Evolutionary conservation across 176 grass and related monocot genomes (phyloP), one percentile per base, ranked within the genome.

Genomic region (Triticum turgidum): DNA sequence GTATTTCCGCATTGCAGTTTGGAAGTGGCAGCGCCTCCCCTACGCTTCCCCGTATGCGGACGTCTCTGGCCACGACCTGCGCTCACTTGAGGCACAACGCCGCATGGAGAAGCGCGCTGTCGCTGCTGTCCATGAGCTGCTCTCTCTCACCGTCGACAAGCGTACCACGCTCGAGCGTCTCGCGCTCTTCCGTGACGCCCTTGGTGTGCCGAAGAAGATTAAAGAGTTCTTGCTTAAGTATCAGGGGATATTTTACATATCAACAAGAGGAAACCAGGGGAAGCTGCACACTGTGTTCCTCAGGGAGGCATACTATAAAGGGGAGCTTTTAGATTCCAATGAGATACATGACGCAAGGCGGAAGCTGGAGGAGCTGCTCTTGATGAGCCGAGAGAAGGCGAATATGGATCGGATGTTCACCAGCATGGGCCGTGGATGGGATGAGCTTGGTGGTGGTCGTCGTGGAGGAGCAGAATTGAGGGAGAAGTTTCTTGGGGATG

Each of bases 221-320:
- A 96, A 96, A 67, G 96, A 91, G 82, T 98, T 98, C 79, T 81
- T 98, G 75, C 89, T 94, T 5, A 91, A 94, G 58, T 91, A 98
- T 35, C 92, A 98, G 76, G 94, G 97, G 21, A 92, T 98, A 67
- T 98, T 98, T 69, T 96, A 98, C 74, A 87, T 98, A 65, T 98
- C 93, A 2, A 96, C 96, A 0, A 91, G 93, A 41, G 96, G 96
- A 18, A 94, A 98, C 47, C 88, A 91, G 59, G 90, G 96, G 58
- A 91, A 98, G 79, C 91, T 96, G 35, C 96, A 98, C 73, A 96
- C 93, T 0, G 90, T 94, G 38, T 98, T 96, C 88, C 89, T 98
- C 58, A 75, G 93, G 78, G 96, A 98, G 77, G 90, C 88, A 0
- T 98, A 96, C 74, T 66, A 64, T 54, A 98, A 92, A 81, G 94